These are phyloP conservation scores for Sarocladium kiliense DNA, from an alignment of 2,329 filamentous ascomycete genomes.

Conservation along the genomic window DNA sequence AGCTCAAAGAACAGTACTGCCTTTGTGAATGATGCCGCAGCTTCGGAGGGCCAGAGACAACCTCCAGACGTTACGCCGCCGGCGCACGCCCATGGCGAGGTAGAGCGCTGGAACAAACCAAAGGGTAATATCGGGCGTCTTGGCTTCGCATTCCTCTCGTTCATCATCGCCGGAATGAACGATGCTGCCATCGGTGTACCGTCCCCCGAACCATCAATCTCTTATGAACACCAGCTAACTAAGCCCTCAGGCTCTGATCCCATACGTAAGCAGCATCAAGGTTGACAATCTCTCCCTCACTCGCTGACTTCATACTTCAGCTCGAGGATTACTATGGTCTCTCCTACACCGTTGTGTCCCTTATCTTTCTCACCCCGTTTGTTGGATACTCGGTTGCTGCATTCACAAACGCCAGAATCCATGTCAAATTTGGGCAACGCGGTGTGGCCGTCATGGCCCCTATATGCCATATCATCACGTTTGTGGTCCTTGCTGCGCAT, in stretches of 20 bases:
- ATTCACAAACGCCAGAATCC: slow-evolving; percentile 55
- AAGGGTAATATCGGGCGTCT: slow-evolving; percentile 25
- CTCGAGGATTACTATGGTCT: slow-evolving; percentile 57
- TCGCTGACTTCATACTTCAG: too few relatives aligned
- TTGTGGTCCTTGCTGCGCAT: slow-evolving; percentile 53
- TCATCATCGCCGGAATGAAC: slow-evolving; percentile 57
- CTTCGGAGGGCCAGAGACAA: not conserved
- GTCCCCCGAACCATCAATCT: slow-evolving; percentile 5
- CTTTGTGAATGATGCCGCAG: not conserved
- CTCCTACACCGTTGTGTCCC: slow-evolving; percentile 54
- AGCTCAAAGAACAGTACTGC: slow-evolving; percentile 6
- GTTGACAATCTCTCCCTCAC: slow-evolving; percentile 17
- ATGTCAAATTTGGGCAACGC: slow-evolving; percentile 57
- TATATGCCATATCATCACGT: slow-evolving; percentile 55
- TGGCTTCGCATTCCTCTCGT: slow-evolving; percentile 47
- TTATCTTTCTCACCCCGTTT: slow-evolving; percentile 60
- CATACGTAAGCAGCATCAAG: slow-evolving; percentile 27
- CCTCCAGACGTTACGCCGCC: slow-evolving; percentile 15
- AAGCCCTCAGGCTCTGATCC: slow-evolving; percentile 26
- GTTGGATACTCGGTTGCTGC: slow-evolving; percentile 58
- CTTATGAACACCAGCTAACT: slow-evolving; percentile 4
- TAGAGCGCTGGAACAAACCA: slow-evolving; percentile 32
- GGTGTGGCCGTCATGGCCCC: slow-evolving; percentile 62
- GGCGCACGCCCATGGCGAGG: slow-evolving; percentile 19
- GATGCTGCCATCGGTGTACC: slow-evolving; percentile 56